Base-by-base conservation (phyloP, 2,329 filamentous ascomycete species). In the Colletotrichum limetticola region DNA sequence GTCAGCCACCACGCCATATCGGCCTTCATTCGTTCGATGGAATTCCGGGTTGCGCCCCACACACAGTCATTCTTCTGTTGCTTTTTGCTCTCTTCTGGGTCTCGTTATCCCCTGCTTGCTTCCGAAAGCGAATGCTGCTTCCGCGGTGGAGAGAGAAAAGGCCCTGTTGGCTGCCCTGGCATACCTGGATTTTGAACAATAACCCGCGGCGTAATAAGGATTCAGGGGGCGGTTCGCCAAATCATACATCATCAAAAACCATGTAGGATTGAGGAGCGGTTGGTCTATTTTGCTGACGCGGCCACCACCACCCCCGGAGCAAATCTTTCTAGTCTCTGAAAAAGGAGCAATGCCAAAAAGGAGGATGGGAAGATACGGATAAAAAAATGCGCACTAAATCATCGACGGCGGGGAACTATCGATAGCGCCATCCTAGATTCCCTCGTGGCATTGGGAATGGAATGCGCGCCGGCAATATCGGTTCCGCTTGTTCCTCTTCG, bases 371-470 rank as follows among this genome's bases (percentile, higher is more conserved):
- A 22, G 42, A 42, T 42, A 42, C 37, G 37, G 37, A 42, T 42
- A 19, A 65, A 22, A 42, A 65, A 22, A 60, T 46, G 46, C 42
- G 57, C 66, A 28, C 62, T 56, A 65, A 70, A 60, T 71, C 57
- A 26, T 56, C 46, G 60, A 55, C 60, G 70, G 70, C 66, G 60
- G 60, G 65, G 55, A 46, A 35, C 60, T 63, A 64, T 60, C 60
- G 66, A 72, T 69, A 72, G 70, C 70, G 59, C 66, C 66, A 72
- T 72, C 66, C 55, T 70, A 66, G 66, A n/a, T 26, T 57, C 35
- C 70, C 66, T 72, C 70, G 66, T 72, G 70, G 66, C 55, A 60
- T 64, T 55, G 63, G 68, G 49, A 55, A 69, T 65, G 42, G 28
- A 55, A 69, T 65, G 55, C 70, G 60, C 35, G 55, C 56, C 70